Evolutionary conservation across 495 filamentous ascomycete genomes (phyloP).

Genomic region (Daldinia concentrica): DNA sequence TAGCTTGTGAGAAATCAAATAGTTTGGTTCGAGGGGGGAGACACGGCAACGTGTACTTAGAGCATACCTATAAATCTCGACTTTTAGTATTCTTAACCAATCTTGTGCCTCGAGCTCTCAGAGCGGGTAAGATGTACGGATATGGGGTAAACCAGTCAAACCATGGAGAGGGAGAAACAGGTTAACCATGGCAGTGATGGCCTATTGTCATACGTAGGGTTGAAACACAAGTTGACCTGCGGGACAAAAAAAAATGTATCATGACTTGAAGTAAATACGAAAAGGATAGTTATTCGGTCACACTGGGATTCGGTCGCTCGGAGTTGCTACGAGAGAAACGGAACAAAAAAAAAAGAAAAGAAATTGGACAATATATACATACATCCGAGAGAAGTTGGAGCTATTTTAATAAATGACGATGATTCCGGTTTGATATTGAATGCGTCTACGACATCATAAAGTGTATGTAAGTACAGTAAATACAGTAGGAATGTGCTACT

Average conservation of each 20-base stretch:
- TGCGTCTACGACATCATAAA: neutral
- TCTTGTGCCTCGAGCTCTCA: neutral
- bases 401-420: conserved; percentile 1
- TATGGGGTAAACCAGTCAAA: conserved; percentile 20
- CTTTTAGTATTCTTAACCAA: conserved; percentile 15
- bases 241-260: conserved; percentile 11
- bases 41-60: conserved; percentile 30
- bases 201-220: conserved; percentile 22
- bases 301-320: neutral
- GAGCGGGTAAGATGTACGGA: conserved; percentile 21
- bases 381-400: conserved; percentile 1
- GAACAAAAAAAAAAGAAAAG: neutral
- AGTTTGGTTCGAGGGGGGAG: conserved; percentile 24
- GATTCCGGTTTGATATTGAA: neutral
- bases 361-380: neutral
- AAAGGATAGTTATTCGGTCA: neutral
- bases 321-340: neutral
- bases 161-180: conserved; percentile 11
- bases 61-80: conserved; percentile 13
- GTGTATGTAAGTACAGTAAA: no score
- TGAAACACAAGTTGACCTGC: conserved; percentile 3
- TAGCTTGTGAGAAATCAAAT: conserved; percentile 21
- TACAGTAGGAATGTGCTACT: neutral
- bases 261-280: conserved; percentile 2
- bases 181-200: conserved; percentile 15